A percentile compares a stretch with the other conserved stretches of the same genome.
phyloP scores from a whole-genome alignment of 768 basidiomycete genomes.

The Macrocybe gigantea region DNA sequence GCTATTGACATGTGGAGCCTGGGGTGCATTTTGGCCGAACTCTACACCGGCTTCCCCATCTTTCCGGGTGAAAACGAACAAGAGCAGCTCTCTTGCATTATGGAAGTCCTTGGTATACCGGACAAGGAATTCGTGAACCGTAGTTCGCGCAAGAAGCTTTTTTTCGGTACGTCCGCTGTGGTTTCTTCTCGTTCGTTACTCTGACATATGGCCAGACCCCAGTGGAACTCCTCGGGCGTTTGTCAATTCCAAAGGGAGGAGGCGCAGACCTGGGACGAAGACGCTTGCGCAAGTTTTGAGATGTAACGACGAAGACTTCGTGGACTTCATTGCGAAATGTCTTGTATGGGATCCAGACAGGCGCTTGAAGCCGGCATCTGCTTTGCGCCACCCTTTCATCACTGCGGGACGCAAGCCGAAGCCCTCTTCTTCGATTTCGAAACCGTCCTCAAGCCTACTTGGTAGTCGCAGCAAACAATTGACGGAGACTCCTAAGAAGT shows the following conservation, averaged over 20 bases:
- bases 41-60: slow-evolving; percentile 96
- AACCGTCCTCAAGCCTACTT: slow-evolving; percentile 50
- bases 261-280: slow-evolving; percentile 88
- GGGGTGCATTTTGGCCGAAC: slow-evolving; percentile 95
- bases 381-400: slow-evolving; percentile 88
- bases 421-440: slow-evolving; percentile 40
- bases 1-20: slow-evolving; percentile 99
- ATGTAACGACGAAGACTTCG: slow-evolving; percentile 90
- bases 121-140: slow-evolving; percentile 94
- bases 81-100: slow-evolving; percentile 96
- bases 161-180: slow-evolving; percentile 70
- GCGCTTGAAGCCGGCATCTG: slow-evolving; percentile 89
- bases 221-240: slow-evolving; percentile 91
- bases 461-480: slow-evolving; percentile 47
- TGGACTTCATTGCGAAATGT: slow-evolving; percentile 96
- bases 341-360: slow-evolving; percentile 98
- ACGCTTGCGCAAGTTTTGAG: slow-evolving; percentile 84
- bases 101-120: slow-evolving; percentile 96
- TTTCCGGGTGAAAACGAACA: slow-evolving; percentile 99
- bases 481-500: slow-evolving; percentile 79
- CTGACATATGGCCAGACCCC: slow-evolving; percentile 51
- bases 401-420: slow-evolving; percentile 57
- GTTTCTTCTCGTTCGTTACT: slow-evolving; percentile 4
- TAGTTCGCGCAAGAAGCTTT: slow-evolving; percentile 88
- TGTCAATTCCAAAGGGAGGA: slow-evolving; percentile 93